These are phyloP conservation scores for Candida dubliniensis DNA, from an alignment of 1,139 yeast genomes.

Conservation along the genomic window DNA sequence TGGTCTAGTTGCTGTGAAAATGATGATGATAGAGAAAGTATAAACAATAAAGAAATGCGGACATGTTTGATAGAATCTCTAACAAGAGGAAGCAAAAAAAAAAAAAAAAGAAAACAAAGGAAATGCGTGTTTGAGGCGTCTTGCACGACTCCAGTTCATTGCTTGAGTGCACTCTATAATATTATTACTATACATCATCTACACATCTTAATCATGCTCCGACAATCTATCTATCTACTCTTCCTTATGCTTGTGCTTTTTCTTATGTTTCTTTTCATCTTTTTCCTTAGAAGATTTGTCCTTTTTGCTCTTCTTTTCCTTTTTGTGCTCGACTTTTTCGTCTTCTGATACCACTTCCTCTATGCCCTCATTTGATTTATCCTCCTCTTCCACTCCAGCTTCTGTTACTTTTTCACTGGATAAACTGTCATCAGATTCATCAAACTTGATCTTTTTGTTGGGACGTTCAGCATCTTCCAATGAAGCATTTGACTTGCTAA, in stretches of 20 bases:
- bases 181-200: too few species aligned
- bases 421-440: slow-evolving; percentile 20
- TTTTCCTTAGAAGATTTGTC: slow-evolving; percentile 31
- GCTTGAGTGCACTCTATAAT: too few species aligned
- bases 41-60: background rate
- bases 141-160: slow-evolving; percentile 8
- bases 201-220: too few species aligned
- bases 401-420: slow-evolving; percentile 11
- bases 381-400: slow-evolving; percentile 17
- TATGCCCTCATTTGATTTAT: slow-evolving; percentile 14
- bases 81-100: background rate
- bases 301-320: slow-evolving; percentile 17
- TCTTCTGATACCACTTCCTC: slow-evolving; percentile 18
- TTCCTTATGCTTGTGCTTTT: slow-evolving; percentile 14
- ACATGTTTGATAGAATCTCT: background rate
- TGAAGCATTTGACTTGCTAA: slow-evolving; percentile 25
- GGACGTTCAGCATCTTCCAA: slow-evolving; percentile 21
- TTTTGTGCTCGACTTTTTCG: slow-evolving; percentile 19
- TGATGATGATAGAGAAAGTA: background rate
- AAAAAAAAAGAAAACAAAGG: slow-evolving; percentile 1
- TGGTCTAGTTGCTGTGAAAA: background rate
- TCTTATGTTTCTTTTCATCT: slow-evolving; percentile 29
- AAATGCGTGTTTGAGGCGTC: slow-evolving; percentile 8
- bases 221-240: background rate
- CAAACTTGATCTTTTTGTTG: slow-evolving; percentile 31